Conservation (phyloP, 768 basidiomycete species). For the Serendipita sp. region DNA sequence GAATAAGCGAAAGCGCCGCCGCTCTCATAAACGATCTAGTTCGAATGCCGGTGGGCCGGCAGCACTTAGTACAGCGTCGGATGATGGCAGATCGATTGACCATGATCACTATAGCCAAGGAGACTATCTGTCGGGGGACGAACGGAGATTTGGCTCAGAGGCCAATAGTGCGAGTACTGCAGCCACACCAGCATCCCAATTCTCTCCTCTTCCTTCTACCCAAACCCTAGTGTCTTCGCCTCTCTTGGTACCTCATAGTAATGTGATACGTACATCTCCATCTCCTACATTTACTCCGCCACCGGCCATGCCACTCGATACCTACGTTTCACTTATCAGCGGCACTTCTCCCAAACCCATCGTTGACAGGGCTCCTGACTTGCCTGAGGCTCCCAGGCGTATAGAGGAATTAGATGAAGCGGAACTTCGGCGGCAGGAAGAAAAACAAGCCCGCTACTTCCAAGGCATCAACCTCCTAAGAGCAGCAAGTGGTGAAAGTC, state of each 20-base stretch:
- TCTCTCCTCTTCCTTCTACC: neutral
- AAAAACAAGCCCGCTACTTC: neutral
- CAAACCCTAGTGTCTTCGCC: neutral
- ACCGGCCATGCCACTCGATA: neutral
- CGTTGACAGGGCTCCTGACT: neutral
- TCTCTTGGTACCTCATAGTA: neutral
- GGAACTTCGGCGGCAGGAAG: neutral
- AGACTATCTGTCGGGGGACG: neutral
- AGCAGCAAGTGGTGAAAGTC: slow-evolving; percentile 1
- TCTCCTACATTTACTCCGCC: neutral
- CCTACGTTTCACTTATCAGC: neutral
- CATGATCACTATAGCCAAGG: neutral
- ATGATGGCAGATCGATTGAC: neutral
- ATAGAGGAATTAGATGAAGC: slow-evolving; percentile 3
- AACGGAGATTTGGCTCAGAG: neutral
- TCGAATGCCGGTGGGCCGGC: neutral
- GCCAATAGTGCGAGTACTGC: neutral
- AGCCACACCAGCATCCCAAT: neutral
- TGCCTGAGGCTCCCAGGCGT: neutral
- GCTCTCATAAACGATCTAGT: neutral
- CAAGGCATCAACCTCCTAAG: neutral
- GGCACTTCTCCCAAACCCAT: neutral
- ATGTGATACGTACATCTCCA: neutral
- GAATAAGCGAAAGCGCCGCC: neutral
- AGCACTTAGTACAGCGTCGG: neutral